A percentile compares a stretch with the other conserved stretches of the same genome.
Evolutionary conservation across 176 grass and related monocot species (phyloP).

Genomic region (Pharus latifolius): DNA sequence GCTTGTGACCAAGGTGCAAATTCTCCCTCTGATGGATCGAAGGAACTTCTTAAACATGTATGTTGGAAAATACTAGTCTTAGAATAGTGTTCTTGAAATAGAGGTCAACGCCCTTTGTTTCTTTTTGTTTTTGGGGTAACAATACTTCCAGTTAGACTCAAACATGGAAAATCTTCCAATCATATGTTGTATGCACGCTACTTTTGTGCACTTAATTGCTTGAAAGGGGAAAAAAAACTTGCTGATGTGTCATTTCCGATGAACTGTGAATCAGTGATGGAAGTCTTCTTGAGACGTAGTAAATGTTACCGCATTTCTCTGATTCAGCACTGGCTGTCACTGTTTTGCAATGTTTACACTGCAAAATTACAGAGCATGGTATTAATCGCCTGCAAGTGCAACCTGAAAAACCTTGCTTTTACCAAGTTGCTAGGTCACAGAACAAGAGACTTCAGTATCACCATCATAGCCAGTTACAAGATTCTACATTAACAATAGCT

Average conservation of each 20-base stretch:
- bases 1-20: constrained; percentile 5
- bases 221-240: neutral
- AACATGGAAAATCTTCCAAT: neutral
- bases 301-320: no score
- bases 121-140: neutral
- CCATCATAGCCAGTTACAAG: no score
- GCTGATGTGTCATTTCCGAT: no score
- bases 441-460: no score
- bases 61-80: neutral
- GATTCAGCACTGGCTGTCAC: no score
- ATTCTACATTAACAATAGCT: no score
- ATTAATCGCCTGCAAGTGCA: neutral
- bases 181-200: neutral
- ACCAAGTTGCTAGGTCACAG: no score
- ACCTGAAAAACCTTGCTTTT: no score
- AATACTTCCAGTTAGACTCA: neutral
- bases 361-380: neutral
- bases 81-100: neutral
- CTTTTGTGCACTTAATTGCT: neutral
- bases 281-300: neutral
- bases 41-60: neutral
- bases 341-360: neutral
- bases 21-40: constrained; percentile 3
- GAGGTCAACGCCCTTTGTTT: neutral
- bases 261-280: no score